Conservation (phyloP, 305 asterid genomes). For the Fraxinus sp. region DNA sequence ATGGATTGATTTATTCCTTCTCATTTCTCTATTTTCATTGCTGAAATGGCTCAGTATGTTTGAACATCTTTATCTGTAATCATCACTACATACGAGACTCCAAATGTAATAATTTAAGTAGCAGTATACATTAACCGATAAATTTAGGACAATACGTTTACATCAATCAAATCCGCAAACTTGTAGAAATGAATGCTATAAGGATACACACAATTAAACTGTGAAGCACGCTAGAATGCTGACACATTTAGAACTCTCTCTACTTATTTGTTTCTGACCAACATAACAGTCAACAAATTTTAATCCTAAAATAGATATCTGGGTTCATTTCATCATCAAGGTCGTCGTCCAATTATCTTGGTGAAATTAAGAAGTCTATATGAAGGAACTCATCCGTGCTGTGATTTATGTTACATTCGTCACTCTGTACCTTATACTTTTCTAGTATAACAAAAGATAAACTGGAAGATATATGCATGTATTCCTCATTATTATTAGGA, state of each 20-base stretch:
- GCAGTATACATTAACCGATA: not conserved
- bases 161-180: not conserved
- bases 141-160: not conserved
- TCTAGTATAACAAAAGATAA: not conserved
- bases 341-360: not conserved
- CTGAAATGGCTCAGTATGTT: not conserved
- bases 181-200: not conserved
- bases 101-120: not conserved
- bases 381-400: not conserved
- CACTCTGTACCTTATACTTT: not conserved
- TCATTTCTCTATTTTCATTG: constrained; percentile 5
- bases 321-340: not conserved
- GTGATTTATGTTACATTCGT: not conserved
- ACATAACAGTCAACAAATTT: not conserved
- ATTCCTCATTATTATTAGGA: not conserved
- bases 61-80: not conserved
- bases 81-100: not conserved
- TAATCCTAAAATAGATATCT: not conserved
- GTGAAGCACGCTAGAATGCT: not conserved
- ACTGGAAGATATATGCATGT: not conserved
- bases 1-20: constrained; percentile 2
- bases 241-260: not conserved
- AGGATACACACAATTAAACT: not conserved
- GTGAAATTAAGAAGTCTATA: not conserved
- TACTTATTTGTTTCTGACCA: not conserved